Percentiles rank a stretch among this genome's conserved stretches.
These are phyloP conservation scores for Glebionis coronaria DNA, from an alignment of 129 eudicot genomes.

Conservation along the genomic window DNA sequence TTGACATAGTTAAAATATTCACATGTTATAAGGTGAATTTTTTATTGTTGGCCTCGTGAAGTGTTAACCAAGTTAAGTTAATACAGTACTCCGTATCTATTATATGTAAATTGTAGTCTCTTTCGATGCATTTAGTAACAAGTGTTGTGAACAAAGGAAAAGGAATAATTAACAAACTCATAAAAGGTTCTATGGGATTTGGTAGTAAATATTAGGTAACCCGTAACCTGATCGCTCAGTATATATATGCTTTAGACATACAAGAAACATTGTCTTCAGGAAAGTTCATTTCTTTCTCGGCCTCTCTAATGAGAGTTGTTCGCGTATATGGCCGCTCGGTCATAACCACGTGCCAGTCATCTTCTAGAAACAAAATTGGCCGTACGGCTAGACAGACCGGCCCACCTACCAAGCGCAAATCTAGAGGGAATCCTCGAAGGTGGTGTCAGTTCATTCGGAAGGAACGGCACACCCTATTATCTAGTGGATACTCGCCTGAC, in stretches of 20 bases:
- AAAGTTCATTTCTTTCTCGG: not conserved
- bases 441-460: no score
- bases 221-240: slow-evolving; percentile 34
- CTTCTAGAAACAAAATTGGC: no score
- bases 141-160: not conserved
- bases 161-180: slow-evolving; percentile 5
- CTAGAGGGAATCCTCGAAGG: no score
- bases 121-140: no score
- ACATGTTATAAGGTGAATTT: not conserved
- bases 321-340: no score
- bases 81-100: no score
- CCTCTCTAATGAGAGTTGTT: not conserved
- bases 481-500: no score
- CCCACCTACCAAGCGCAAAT: no score
- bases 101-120: no score
- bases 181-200: slow-evolving; percentile 19
- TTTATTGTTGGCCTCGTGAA: not conserved
- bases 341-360: no score
- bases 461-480: no score
- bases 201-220: slow-evolving; percentile 35
- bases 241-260: slow-evolving; percentile 21
- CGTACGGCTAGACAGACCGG: no score
- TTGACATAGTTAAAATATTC: slow-evolving; percentile 7
- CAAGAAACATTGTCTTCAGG: slow-evolving; percentile 15
- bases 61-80: not conserved